phyloP scores from a whole-genome alignment of 169 alveolate genomes.

The Amoebophrya sp. region DNA sequence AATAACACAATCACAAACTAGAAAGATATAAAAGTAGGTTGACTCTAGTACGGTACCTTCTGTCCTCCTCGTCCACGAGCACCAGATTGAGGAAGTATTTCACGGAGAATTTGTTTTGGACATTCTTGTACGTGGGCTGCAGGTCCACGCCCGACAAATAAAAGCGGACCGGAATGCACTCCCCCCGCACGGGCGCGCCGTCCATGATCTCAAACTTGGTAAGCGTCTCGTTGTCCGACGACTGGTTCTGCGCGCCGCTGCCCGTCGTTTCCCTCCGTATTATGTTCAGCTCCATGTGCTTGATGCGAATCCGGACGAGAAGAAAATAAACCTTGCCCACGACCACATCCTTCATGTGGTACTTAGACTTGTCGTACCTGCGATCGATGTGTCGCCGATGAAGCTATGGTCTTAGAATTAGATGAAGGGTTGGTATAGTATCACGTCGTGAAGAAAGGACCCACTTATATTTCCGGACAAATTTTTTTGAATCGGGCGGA shows the following conservation, averaged over 20 bases:
- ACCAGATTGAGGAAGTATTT: conserved; percentile 90
- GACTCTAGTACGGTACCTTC: conserved; percentile 52
- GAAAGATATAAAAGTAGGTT: too few relatives aligned
- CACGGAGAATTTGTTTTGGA: conserved; percentile 80
- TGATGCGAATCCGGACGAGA: conserved; percentile 90
- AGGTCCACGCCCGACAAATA: conserved; percentile 90
- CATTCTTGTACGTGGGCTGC: conserved; percentile 92
- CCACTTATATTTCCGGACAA: too few relatives aligned
- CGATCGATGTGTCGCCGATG: conserved; percentile 44
- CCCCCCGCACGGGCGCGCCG: conserved; percentile 94
- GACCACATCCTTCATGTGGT: conserved; percentile 90
- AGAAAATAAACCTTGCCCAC: conserved; percentile 93
- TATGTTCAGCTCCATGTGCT: conserved; percentile 83
- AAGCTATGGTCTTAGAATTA: too few relatives aligned
- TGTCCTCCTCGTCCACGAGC: conserved; percentile 95
- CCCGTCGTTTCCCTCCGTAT: conserved; percentile 39
- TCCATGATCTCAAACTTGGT: conserved; percentile 98
- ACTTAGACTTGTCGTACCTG: conserved; percentile 76
- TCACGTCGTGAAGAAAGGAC: too few relatives aligned
- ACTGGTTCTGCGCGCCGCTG: conserved; percentile 32
- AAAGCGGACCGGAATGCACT: conserved; percentile 88
- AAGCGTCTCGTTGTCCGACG: conserved; percentile 85
- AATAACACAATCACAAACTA: too few relatives aligned
- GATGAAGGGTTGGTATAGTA: too few relatives aligned
- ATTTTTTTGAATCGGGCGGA: too few relatives aligned